A percentile compares a stretch with the other conserved stretches of the same genome.
Conservation (phyloP, 2,329 filamentous ascomycete genomes). For the Xylaria multiplex region DNA sequence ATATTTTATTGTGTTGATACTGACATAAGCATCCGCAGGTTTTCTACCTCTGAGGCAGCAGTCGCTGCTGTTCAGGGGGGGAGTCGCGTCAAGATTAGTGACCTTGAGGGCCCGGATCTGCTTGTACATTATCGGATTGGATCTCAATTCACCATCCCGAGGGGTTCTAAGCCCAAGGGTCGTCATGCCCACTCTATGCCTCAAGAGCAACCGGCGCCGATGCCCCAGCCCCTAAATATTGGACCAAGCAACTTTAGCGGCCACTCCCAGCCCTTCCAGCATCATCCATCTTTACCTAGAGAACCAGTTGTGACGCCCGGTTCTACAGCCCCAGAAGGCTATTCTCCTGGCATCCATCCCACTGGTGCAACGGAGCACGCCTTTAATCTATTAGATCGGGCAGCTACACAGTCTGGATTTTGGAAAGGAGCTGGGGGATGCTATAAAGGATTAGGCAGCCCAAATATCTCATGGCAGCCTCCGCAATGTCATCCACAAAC, state of each 20-base stretch:
- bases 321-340: neutral
- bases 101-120: neutral
- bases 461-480: neutral
- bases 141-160: constrained; percentile 25
- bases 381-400: neutral
- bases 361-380: neutral
- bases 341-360: neutral
- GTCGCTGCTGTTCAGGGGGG: constrained; percentile 14
- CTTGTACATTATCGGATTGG: constrained; percentile 9
- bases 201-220: neutral
- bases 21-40: constrained; percentile 22
- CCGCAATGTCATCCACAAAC: neutral
- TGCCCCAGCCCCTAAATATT: neutral
- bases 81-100: neutral
- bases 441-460: neutral
- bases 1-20: neutral
- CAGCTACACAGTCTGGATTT: constrained; percentile 5
- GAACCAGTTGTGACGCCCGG: neutral
- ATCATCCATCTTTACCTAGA: neutral
- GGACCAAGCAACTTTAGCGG: neutral
- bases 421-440: neutral
- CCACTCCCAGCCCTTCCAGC: neutral
- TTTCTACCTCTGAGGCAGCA: neutral
- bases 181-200: neutral
- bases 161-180: neutral